These are phyloP conservation scores for Aspergillus hancockii DNA, from an alignment of 495 filamentous ascomycete genomes.

Conservation along the genomic window DNA sequence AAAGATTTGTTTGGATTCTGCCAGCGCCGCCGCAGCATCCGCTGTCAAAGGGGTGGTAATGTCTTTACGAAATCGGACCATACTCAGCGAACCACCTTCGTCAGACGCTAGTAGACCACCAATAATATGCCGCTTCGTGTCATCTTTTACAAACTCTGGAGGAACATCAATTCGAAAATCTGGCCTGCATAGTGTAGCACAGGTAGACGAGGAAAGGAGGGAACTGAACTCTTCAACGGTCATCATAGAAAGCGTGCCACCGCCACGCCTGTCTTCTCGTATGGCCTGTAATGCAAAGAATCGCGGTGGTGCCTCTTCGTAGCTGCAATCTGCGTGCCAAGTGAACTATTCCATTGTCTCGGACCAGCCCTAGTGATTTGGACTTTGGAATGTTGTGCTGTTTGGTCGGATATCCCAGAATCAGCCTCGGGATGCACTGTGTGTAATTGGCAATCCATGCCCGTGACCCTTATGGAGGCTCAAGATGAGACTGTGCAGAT, in stretches of 20 bases:
- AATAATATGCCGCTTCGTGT: constrained; percentile 17
- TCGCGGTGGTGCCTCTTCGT: constrained; percentile 33
- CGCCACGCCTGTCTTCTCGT: constrained; percentile 35
- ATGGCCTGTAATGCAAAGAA: constrained; percentile 45
- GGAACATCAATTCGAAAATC: constrained; percentile 35
- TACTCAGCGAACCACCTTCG: neutral
- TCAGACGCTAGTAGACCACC: constrained; percentile 22
- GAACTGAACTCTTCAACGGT: constrained; percentile 23
- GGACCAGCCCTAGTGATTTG: constrained; percentile 31
- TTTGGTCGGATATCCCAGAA: constrained; percentile 39
- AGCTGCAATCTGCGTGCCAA: constrained; percentile 50
- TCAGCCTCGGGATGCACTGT: constrained; percentile 35
- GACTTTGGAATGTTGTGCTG: constrained; percentile 12
- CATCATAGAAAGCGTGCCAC: constrained; percentile 38
- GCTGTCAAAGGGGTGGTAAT: constrained; percentile 24
- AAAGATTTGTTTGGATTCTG: constrained; percentile 26
- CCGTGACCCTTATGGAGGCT: constrained; percentile 28
- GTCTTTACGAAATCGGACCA: constrained; percentile 36
- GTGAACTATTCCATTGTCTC: constrained; percentile 36
- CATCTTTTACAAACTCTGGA: constrained; percentile 33
- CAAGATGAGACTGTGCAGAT: constrained; percentile 29
- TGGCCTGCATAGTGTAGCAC: constrained; percentile 18
- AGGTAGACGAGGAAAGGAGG: constrained; percentile 21
- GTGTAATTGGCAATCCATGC: constrained; percentile 36
- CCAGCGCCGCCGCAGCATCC: constrained; percentile 23